Conservation (phyloP, 2,329 filamentous ascomycete species). For the Epichloe brachyelytri region DNA sequence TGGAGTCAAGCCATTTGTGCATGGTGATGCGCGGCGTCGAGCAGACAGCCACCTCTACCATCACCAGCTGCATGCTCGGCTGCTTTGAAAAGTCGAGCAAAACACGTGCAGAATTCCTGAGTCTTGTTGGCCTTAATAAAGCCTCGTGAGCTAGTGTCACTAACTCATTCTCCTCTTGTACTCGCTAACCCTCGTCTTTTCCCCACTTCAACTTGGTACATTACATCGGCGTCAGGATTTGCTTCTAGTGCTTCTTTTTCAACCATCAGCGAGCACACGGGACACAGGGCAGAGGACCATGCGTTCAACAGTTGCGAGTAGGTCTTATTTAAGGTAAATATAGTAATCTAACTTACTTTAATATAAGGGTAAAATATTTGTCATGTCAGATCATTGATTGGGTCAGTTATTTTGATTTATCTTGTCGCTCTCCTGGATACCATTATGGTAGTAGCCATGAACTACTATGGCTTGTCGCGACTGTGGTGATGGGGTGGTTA, state of each 20-base stretch:
- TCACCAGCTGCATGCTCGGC: conserved; percentile 95
- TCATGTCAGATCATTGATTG: background rate
- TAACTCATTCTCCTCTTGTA: background rate
- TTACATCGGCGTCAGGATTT: background rate
- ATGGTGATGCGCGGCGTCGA: conserved; percentile 99
- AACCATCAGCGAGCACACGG: background rate
- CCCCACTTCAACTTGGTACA: background rate
- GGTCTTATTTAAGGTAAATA: too few species aligned
- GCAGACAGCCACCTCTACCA: conserved; percentile 76
- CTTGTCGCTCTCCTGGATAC: background rate
- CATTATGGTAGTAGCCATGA: conserved; percentile 9
- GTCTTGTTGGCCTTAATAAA: conserved; percentile 52
- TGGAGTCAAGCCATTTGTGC: conserved; percentile 93
- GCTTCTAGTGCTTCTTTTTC: background rate
- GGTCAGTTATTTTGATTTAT: background rate
- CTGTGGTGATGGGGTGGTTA: too few species aligned
- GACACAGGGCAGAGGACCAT: conserved; percentile 10
- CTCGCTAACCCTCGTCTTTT: background rate
- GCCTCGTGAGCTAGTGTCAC: conserved; percentile 1
- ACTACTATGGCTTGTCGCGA: too few species aligned
- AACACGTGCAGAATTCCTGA: conserved; percentile 91
- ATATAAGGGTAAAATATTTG: too few species aligned
- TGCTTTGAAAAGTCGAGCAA: conserved; percentile 88
- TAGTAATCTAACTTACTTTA: too few species aligned
- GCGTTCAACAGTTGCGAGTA: conserved; percentile 17